Percentiles rank a stretch among this genome's conserved stretches.
phyloP scores from a whole-genome alignment of 768 basidiomycete species.

The Termitomyces sp. region DNA sequence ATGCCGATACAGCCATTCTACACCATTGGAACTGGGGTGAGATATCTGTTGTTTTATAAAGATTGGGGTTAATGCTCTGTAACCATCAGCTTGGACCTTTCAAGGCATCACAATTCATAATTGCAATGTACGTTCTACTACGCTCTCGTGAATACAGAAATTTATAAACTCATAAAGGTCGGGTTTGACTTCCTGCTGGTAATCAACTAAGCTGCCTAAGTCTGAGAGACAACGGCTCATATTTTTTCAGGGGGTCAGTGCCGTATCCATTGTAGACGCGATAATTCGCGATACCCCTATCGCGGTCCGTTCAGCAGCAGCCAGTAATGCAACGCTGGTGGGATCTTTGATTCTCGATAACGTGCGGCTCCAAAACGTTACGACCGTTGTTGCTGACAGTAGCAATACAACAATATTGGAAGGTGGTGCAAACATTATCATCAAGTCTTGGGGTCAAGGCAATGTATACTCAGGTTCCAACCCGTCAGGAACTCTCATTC shows the following conservation, averaged over 20 bases:
- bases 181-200: constrained; percentile 12
- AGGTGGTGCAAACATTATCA: constrained; percentile 54
- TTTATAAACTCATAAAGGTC: not conserved
- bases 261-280: constrained; percentile 61
- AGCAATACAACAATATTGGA: constrained; percentile 32
- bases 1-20: constrained; percentile 22
- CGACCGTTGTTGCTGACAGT: constrained; percentile 52
- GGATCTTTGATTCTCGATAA: constrained; percentile 68
- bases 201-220: not conserved
- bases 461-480: constrained; percentile 48
- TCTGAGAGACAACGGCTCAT: not conserved
- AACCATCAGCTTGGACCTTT: constrained; percentile 38
- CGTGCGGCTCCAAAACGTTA: constrained; percentile 52
- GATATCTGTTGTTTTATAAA: not conserved
- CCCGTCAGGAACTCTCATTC: constrained; percentile 39
- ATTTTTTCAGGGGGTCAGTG: constrained; percentile 41
- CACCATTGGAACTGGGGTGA: constrained; percentile 18
- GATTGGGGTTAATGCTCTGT: not conserved
- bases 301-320: constrained; percentile 49
- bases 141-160: not conserved
- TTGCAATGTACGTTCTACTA: constrained; percentile 26
- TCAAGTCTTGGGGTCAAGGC: constrained; percentile 47
- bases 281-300: constrained; percentile 54
- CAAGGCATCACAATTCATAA: constrained; percentile 37
- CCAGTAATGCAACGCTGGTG: constrained; percentile 39